These are phyloP conservation scores for Chlorella sp. DNA, from an alignment of 139 green algal genomes.

Conservation along the genomic window DNA sequence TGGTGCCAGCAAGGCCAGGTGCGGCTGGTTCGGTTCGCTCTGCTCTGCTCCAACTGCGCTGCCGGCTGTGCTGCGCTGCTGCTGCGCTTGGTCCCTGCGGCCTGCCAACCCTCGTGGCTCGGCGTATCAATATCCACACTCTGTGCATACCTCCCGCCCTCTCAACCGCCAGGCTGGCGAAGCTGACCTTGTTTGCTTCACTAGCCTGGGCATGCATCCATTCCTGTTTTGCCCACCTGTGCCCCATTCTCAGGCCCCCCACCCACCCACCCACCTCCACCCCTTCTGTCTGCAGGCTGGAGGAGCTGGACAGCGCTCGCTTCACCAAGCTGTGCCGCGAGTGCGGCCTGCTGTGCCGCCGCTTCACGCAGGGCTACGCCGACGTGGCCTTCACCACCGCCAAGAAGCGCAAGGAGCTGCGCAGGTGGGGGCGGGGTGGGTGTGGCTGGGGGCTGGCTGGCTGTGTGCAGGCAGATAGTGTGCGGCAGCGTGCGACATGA, in stretches of 20 bases:
- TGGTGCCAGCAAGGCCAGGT: constrained; percentile 11
- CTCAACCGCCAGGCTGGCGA: too few relatives aligned
- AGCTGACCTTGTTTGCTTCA: too few relatives aligned
- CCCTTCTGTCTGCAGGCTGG: background rate
- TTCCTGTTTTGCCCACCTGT: background rate
- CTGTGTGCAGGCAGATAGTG: too few relatives aligned
- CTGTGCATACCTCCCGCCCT: too few relatives aligned
- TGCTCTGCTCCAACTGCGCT: background rate
- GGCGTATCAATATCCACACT: too few relatives aligned
- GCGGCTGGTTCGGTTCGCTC: too few relatives aligned
- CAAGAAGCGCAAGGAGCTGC: constrained; percentile 14
- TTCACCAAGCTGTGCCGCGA: constrained; percentile 22
- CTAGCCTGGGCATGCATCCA: too few relatives aligned
- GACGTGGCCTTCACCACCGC: constrained; percentile 16
- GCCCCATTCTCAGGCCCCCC: background rate
- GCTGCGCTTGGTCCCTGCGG: too few relatives aligned
- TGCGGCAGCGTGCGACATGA: too few relatives aligned
- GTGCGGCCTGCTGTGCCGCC: constrained; percentile 17
- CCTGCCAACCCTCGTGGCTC: too few relatives aligned
- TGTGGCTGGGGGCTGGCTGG: background rate
- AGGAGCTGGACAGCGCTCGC: constrained; percentile 12
- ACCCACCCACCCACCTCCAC: background rate
- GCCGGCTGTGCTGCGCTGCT: background rate
- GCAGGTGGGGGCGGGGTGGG: background rate
- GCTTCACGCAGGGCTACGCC: constrained; percentile 10